A percentile compares a stretch with the other conserved stretches of the same genome.
phyloP scores from a whole-genome alignment of 164 flowering plant genomes.

The Cinnamomum micranthum region DNA sequence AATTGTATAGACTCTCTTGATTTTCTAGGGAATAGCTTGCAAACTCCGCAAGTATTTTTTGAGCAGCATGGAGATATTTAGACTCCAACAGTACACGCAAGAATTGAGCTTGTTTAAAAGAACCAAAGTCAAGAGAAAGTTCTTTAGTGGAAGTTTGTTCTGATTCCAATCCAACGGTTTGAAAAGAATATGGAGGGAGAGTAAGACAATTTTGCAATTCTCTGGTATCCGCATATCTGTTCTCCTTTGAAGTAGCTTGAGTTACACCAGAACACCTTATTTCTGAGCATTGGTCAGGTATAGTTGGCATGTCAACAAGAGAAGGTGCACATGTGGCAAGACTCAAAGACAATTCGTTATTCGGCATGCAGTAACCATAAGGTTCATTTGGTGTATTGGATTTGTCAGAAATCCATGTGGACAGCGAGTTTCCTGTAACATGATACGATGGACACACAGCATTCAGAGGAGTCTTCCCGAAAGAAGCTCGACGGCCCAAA shows the following conservation, averaged over 20 bases:
- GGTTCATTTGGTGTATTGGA: constrained; percentile 19
- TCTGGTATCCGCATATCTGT: not conserved
- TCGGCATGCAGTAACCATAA: constrained; percentile 26
- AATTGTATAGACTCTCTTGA: constrained; percentile 23
- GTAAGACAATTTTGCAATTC: constrained; percentile 6
- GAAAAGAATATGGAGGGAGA: constrained; percentile 14
- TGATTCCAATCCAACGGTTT: constrained; percentile 27
- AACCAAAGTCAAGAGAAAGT: constrained; percentile 33
- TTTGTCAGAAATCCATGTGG: constrained; percentile 30
- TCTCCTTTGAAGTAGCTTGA: constrained; percentile 12
- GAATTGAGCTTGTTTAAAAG: constrained; percentile 21
- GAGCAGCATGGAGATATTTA: constrained; percentile 52
- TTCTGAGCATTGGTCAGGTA: constrained; percentile 49
- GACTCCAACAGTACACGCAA: constrained; percentile 42
- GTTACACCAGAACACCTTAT: constrained; percentile 31
- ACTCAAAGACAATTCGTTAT: constrained; percentile 62
- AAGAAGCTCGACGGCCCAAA: constrained; percentile 16
- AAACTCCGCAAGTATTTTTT: constrained; percentile 69
- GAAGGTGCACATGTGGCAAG: constrained; percentile 54
- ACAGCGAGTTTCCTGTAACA: constrained; percentile 17
- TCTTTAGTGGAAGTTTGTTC: constrained; percentile 45
- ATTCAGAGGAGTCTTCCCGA: constrained; percentile 14
- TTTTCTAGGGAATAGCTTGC: constrained; percentile 54
- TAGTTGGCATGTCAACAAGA: constrained; percentile 13
- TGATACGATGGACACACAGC: constrained; percentile 21